phyloP scores from a whole-genome alignment of 345 rosid species.

The Lumnitzera littorea region DNA sequence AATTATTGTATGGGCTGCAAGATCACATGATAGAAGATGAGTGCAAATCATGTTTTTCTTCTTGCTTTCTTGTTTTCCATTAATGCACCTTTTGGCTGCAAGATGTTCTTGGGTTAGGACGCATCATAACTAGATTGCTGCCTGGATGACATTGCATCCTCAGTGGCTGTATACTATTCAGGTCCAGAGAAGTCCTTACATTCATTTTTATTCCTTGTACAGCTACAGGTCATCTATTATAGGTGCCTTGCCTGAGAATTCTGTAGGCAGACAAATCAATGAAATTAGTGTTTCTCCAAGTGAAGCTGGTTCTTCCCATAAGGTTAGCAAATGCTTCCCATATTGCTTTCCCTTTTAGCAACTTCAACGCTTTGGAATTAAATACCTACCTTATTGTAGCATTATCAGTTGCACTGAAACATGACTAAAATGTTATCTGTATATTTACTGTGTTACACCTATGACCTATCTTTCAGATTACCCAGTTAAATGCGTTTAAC shows the following conservation, averaged over 20 bases:
- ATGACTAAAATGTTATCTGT: too few relatives aligned
- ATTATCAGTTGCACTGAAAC: neutral
- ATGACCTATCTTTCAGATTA: too few relatives aligned
- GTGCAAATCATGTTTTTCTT: too few relatives aligned
- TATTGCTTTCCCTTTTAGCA: neutral
- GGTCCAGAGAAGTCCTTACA: too few relatives aligned
- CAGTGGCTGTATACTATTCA: too few relatives aligned
- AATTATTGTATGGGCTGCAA: neutral
- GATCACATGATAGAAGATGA: neutral
- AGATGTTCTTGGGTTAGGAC: too few relatives aligned
- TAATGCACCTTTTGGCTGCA: too few relatives aligned
- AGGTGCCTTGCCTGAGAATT: conserved; percentile 22
- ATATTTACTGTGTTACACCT: too few relatives aligned
- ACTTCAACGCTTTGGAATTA: neutral
- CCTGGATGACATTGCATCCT: too few relatives aligned
- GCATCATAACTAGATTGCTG: too few relatives aligned
- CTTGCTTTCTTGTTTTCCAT: too few relatives aligned
- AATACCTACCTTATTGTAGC: neutral
- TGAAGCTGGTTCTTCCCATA: conserved; percentile 21
- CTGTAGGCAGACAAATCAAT: conserved; percentile 11
- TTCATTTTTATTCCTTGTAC: neutral
- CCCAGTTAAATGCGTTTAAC: too few relatives aligned
- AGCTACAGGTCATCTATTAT: conserved; percentile 10
- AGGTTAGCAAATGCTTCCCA: conserved; percentile 13
- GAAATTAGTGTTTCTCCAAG: conserved; percentile 21